Conservation (phyloP, 1,284 basidiomycete species). For the Melampsora americana region DNA sequence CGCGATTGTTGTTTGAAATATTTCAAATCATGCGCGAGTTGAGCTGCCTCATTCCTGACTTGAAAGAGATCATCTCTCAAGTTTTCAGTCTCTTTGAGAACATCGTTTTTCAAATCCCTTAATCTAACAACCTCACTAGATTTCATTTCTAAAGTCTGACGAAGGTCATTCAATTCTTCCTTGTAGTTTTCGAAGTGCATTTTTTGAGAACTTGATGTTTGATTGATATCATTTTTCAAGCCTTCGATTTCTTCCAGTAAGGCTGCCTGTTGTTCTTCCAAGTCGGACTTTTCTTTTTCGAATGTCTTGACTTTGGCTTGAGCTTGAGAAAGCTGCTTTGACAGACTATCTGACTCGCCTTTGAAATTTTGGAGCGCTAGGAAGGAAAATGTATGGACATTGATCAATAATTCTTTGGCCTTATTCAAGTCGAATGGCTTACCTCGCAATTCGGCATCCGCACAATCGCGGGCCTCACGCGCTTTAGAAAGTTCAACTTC, state of each 20-base stretch:
- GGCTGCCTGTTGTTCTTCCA: conserved; percentile 9
- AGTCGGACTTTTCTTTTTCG: conserved; percentile 20
- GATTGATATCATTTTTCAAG: conserved; percentile 1
- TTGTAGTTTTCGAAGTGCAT: conserved; percentile 10
- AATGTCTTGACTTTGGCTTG: conserved; percentile 24
- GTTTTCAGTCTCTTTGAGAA: conserved; percentile 22
- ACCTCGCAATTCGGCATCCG: conserved; percentile 40
- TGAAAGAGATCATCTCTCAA: conserved; percentile 31
- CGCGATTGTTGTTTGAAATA: conserved; percentile 15
- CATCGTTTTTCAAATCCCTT: conserved; percentile 7
- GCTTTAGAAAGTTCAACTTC: conserved; percentile 32
- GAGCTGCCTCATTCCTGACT: conserved; percentile 24
- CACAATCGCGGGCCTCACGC: conserved; percentile 27
- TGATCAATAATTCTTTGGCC: neutral
- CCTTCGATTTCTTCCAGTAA: conserved; percentile 15
- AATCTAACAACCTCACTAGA: conserved; percentile 16
- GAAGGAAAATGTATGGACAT: neutral
- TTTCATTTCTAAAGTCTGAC: conserved; percentile 29
- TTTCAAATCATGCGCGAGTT: conserved; percentile 24
- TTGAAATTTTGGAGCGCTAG: conserved; percentile 23
- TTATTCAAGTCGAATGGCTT: neutral
- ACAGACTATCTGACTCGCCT: conserved; percentile 10
- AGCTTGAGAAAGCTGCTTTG: conserved; percentile 22
- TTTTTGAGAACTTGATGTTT: conserved; percentile 10
- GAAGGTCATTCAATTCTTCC: conserved; percentile 5